Conservation (phyloP, 768 basidiomycete genomes). For the Phylloporus sp. region DNA sequence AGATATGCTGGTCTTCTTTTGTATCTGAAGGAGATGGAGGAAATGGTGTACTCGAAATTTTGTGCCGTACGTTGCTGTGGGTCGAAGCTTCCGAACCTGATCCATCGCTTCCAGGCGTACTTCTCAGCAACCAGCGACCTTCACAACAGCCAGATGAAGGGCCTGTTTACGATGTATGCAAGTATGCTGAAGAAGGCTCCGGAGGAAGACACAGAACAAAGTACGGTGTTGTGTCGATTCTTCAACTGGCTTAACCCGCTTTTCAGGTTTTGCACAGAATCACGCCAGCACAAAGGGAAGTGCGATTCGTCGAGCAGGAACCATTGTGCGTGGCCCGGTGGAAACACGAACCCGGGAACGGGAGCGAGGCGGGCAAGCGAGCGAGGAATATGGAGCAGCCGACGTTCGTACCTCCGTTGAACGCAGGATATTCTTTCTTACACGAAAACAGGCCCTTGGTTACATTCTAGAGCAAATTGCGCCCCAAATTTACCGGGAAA, state of each 20-base stretch:
- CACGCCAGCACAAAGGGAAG: slow-evolving; percentile 39
- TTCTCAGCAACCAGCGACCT: slow-evolving; percentile 82
- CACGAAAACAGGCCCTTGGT: slow-evolving; percentile 56
- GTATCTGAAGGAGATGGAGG: slow-evolving; percentile 96
- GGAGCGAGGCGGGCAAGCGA: slow-evolving; percentile 47
- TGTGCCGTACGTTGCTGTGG: slow-evolving; percentile 66
- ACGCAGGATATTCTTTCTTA: not conserved
- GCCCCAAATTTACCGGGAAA: slow-evolving; percentile 73
- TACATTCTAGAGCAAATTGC: slow-evolving; percentile 72
- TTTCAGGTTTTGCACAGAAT: slow-evolving; percentile 40
- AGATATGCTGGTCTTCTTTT: slow-evolving; percentile 86
- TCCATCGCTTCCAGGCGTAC: slow-evolving; percentile 58
- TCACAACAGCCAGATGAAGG: slow-evolving; percentile 76
- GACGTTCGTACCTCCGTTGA: slow-evolving; percentile 47
- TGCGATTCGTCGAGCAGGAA: slow-evolving; percentile 77
- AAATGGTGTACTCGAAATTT: slow-evolving; percentile 77
- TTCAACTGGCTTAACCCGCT: not conserved
- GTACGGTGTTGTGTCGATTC: slow-evolving; percentile 34
- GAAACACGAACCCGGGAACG: slow-evolving; percentile 45
- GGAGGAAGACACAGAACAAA: slow-evolving; percentile 72
- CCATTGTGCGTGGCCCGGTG: slow-evolving; percentile 73
- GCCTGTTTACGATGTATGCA: slow-evolving; percentile 55
- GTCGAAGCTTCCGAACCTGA: not conserved
- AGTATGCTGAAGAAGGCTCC: slow-evolving; percentile 56
- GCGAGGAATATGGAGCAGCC: slow-evolving; percentile 61